Evolutionary conservation across 148 eudicot genomes (phyloP), one percentile per base, ranked within the genome.

Genomic region (Chenopodium berlandieri): DNA sequence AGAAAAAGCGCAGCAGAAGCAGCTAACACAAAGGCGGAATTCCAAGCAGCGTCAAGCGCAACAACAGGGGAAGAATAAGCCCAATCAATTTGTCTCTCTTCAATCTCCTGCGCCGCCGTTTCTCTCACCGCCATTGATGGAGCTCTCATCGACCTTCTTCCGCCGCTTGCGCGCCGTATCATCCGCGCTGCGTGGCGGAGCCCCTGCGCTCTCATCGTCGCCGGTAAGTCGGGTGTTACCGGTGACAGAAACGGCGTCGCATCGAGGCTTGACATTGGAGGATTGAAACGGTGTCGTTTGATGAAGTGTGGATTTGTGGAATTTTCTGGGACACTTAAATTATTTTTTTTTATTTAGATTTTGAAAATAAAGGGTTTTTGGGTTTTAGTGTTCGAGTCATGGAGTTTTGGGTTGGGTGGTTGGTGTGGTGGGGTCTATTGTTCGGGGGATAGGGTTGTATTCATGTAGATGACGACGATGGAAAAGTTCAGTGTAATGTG

Each of bases 11-110:
- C 86, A 16, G 23, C 86, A 0, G 19, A 23, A 0, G 93, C 81
- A 2, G 84, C 93, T 5, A 66, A 60, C 5, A 92, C 84, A 31
- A 92, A 93, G 9, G 88, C 88, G 4, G 88, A 31, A 81, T 93
- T 92, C 97, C 97, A 93, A 0, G 88, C 64, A 31, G 87, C 83
- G 68, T 93, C 97, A 16, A 93, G 86, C 3, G 84, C 66, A 32
- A 93, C 93, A 2, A 93, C 86, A 11, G 97, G 95, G 25, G 75
- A 81, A 44, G 94, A 91, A 69, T 89, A 89, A 2, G 94, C 95
- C 95, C 97, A 93, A 47, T 90, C 95, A 58, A 82, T 84, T 82
- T 90, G 93, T 30, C 97, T 71, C 81, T 87, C 94, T 48, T 93
- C 95, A 12, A 93, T 88, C 71, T 89, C 90, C 67, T 86, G 91